These are phyloP conservation scores for Solanum chmielewskii DNA, from an alignment of 257 asterid species.

Conservation along the genomic window DNA sequence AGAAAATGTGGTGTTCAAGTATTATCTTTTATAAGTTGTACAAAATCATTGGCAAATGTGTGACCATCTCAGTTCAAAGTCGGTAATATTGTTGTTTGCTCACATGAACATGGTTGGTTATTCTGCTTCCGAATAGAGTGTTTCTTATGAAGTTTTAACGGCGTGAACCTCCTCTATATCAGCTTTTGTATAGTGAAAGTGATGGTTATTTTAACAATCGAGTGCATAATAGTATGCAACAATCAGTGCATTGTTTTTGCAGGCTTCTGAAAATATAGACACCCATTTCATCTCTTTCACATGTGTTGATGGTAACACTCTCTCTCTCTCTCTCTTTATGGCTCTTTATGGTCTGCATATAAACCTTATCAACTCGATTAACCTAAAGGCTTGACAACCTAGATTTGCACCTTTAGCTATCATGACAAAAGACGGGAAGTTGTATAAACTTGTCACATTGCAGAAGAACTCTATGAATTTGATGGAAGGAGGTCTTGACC, in stretches of 20 bases:
- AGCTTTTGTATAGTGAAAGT: not conserved
- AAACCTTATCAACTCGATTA: not conserved
- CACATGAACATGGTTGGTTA: not conserved
- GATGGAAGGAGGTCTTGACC: constrained; percentile 86
- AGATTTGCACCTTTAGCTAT: not conserved
- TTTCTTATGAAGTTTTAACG: not conserved
- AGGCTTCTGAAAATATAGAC: constrained; percentile 64
- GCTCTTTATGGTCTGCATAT: not conserved
- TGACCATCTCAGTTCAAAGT: not conserved
- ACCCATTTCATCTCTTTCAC: constrained; percentile 78
- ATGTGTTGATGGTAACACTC: not conserved
- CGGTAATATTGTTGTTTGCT: not conserved
- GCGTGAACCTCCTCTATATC: not conserved
- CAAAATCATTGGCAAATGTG: not conserved
- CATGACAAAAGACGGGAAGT: not conserved
- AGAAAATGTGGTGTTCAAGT: not conserved
- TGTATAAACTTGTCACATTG: not conserved
- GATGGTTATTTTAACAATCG: too few species aligned
- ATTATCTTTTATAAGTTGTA: not conserved
- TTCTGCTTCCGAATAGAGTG: not conserved
- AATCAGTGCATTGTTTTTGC: constrained; percentile 15
- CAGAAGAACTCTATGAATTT: constrained; percentile 78
- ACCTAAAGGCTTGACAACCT: not conserved
- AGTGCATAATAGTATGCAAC: not conserved
- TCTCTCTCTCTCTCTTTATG: not conserved